Evolutionary conservation across 805 yeast species (phyloP), one percentile per base, ranked within the genome.

Genomic region (Suhomyces sp.): DNA sequence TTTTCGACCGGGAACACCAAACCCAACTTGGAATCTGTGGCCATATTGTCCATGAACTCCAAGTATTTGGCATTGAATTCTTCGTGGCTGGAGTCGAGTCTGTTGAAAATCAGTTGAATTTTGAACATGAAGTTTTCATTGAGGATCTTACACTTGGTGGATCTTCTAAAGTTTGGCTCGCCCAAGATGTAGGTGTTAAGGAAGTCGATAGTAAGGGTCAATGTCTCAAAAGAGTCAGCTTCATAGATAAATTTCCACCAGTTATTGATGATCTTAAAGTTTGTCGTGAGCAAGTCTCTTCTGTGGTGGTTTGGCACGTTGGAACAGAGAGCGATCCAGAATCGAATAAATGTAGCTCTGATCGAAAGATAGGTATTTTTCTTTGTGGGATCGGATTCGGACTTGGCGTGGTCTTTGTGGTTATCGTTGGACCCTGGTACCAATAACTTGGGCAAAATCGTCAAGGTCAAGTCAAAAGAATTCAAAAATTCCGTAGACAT

Each of bases 41-140:
- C 72, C 27, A 86, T 62, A 40, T 72, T 70, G 12, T 73, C 51
- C 57, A 89, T 70, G 54, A 87, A 81, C 2, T 70, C 66, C 53
- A 79, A 72, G 13, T 82, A 71, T 5, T 67, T 65, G 9, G 72
- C 71, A 2, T 26, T 23, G 15, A 19, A 23, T n/a, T 74, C 73
- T 48, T 78, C 57, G 23, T 22, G 57, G 56, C 51, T 64, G 19
- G 57, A 64, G 29, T 54, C 69, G 33, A 56, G 47, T 50, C 61
- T 69, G 27, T 48, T 44, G 41, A 66, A 84, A 3, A 90, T 65
- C 3, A 80, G 74, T 33, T 83, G 80, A 29, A 90, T 58, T 50
- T 83, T 83, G 26, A 78, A 76, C 53, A 90, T 63, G 22, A 86
- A 81, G 76, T 87, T 82, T 63, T 92, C 97, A 60, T 89, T 90